Conservation (phyloP, 495 filamentous ascomycete species). For the Jackrogersella minutella region DNA sequence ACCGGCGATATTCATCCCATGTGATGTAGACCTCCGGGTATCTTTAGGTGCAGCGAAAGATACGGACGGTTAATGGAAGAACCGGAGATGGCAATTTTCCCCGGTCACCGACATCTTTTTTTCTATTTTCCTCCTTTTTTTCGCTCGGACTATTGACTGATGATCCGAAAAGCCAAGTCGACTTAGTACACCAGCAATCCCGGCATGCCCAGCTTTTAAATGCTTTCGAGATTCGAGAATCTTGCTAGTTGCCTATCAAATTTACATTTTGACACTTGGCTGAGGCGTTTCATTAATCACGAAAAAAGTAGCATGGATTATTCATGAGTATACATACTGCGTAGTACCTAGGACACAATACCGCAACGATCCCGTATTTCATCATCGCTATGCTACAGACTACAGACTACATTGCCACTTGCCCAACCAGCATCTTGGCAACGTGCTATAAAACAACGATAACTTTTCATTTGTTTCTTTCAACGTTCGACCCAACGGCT, state of each 20-base stretch:
- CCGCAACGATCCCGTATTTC: background rate
- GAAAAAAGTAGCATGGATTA: background rate
- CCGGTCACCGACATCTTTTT: background rate
- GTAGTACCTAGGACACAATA: no score
- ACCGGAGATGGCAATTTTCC: background rate
- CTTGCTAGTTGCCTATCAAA: background rate
- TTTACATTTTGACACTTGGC: slow-evolving; percentile 3
- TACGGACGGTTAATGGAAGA: background rate
- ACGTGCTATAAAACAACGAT: background rate
- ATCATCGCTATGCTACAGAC: slow-evolving; percentile 3
- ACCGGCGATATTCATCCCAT: background rate
- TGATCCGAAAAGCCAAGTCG: slow-evolving; percentile 11
- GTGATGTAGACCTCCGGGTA: background rate
- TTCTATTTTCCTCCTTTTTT: no score
- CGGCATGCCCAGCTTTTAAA: slow-evolving; percentile 1
- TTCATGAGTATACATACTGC: background rate
- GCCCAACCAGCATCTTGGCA: slow-evolving; percentile 13
- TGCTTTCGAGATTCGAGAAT: background rate
- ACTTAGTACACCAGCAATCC: slow-evolving; percentile 5
- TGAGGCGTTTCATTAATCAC: background rate
- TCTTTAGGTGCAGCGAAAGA: background rate
- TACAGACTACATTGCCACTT: no score
- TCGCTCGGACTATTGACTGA: background rate
- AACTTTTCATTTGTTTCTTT: no score
- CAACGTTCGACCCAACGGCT: no score